Evolutionary conservation across 192 early-diverging fungal species (phyloP).

Genomic region (Thoreauomyces humboldtii): DNA sequence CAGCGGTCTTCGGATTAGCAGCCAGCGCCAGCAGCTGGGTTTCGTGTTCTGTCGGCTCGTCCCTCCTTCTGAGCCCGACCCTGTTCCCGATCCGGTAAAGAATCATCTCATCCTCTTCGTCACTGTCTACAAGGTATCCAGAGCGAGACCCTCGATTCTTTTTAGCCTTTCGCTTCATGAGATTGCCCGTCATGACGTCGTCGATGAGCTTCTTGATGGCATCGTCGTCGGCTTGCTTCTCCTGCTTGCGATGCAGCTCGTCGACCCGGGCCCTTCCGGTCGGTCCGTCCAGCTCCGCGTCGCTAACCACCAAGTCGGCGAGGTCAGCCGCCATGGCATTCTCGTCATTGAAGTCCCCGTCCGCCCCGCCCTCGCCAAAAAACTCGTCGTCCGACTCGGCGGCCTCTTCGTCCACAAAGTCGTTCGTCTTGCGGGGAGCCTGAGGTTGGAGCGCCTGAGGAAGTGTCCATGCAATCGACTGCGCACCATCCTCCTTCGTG

Average conservation of each 20-base stretch:
- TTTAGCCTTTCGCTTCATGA: constrained; percentile 31
- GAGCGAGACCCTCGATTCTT: constrained; percentile 9
- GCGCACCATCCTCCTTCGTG: no score
- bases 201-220: constrained; percentile 29
- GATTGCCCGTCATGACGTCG: constrained; percentile 40
- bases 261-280: no score
- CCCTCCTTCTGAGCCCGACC: neutral
- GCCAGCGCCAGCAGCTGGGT: constrained; percentile 6
- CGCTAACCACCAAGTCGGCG: constrained; percentile 23
- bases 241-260: constrained; percentile 24
- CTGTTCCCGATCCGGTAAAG: constrained; percentile 17
- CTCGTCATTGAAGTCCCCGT: constrained; percentile 26
- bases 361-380: constrained; percentile 39
- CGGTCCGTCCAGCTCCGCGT: no score
- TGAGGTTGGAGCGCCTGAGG: no score
- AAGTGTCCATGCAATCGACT: no score
- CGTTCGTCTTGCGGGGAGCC: constrained; percentile 17
- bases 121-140: constrained; percentile 25
- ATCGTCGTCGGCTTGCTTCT: constrained; percentile 27
- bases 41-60: constrained; percentile 18
- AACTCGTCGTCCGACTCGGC: constrained; percentile 35
- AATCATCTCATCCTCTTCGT: constrained; percentile 34
- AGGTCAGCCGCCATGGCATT: constrained; percentile 13
- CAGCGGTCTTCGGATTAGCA: constrained; percentile 31
- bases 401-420: constrained; percentile 16